Percentiles rank a stretch among this genome's conserved stretches.
Evolutionary conservation across 2,329 filamentous ascomycete species (phyloP).

Genomic region (Microdochium bolleyi): DNA sequence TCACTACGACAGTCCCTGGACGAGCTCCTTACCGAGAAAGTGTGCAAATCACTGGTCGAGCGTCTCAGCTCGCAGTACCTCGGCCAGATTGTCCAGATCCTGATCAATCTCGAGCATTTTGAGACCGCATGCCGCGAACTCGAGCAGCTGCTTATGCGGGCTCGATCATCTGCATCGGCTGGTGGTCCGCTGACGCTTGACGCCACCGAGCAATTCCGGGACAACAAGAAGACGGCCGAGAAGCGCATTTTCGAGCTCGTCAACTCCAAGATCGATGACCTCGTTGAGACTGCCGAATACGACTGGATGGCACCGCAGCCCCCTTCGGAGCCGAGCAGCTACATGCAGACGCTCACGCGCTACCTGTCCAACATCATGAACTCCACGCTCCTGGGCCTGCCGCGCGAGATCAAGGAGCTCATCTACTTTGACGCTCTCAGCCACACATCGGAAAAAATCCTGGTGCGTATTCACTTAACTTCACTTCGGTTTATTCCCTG

Average conservation of each 20-base stretch:
- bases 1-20: slow-evolving; percentile 88
- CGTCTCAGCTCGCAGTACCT: slow-evolving; percentile 86
- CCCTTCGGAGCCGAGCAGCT: slow-evolving; percentile 72
- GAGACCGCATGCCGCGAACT: slow-evolving; percentile 87
- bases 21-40: slow-evolving; percentile 84
- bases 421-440: slow-evolving; percentile 96
- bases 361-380: slow-evolving; percentile 97
- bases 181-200: slow-evolving; percentile 71
- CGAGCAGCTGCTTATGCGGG: slow-evolving; percentile 76
- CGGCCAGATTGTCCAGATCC: slow-evolving; percentile 95
- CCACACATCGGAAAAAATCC: slow-evolving; percentile 79
- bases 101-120: slow-evolving; percentile 97
- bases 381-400: slow-evolving; percentile 85
- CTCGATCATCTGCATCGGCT: slow-evolving; percentile 72
- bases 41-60: slow-evolving; percentile 84
- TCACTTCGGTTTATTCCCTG: too few relatives aligned
- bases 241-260: slow-evolving; percentile 98
- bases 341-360: slow-evolving; percentile 89
- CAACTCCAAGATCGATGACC: slow-evolving; percentile 96
- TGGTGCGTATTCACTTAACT: slow-evolving; percentile 39
- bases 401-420: slow-evolving; percentile 90
- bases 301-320: slow-evolving; percentile 63
- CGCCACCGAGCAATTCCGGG: slow-evolving; percentile 79
- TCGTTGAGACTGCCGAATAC: slow-evolving; percentile 95
- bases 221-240: slow-evolving; percentile 90